These are phyloP conservation scores for Pichia sp. DNA, from an alignment of 1,139 yeast species.

Conservation along the genomic window DNA sequence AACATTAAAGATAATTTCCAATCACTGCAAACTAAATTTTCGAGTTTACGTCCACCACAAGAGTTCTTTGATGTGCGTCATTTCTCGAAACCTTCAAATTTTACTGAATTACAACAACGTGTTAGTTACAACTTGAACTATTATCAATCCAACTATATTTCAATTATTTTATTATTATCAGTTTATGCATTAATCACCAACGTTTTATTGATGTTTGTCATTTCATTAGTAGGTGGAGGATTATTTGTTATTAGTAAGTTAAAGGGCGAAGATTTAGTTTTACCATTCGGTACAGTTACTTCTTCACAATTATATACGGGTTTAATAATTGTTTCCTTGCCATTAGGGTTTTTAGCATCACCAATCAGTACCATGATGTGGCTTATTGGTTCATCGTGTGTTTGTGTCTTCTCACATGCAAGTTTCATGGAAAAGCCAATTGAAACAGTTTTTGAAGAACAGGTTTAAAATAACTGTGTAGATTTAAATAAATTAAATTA, in stretches of 20 bases:
- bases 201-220: slow-evolving; percentile 74
- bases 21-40: slow-evolving; percentile 53
- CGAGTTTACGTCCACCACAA: slow-evolving; percentile 80
- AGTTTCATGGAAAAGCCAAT: slow-evolving; percentile 94
- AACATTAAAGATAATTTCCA: slow-evolving; percentile 27
- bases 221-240: slow-evolving; percentile 63
- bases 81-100: slow-evolving; percentile 81
- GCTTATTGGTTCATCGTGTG: slow-evolving; percentile 93
- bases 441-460: slow-evolving; percentile 94
- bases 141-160: slow-evolving; percentile 80
- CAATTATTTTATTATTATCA: slow-evolving; percentile 64
- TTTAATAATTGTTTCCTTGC: slow-evolving; percentile 68
- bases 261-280: slow-evolving; percentile 71
- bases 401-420: slow-evolving; percentile 85
- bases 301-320: slow-evolving; percentile 88
- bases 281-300: slow-evolving; percentile 63
- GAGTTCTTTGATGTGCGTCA: slow-evolving; percentile 91
- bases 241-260: slow-evolving; percentile 70
- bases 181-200: slow-evolving; percentile 77
- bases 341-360: slow-evolving; percentile 87
- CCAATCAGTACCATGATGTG: slow-evolving; percentile 93
- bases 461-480: slow-evolving; percentile 32
- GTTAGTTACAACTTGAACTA: slow-evolving; percentile 80
- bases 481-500: neutral
- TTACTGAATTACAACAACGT: slow-evolving; percentile 84